These are phyloP conservation scores for Didymella arachidicola DNA, from an alignment of 2,329 filamentous ascomycete species.

Conservation along the genomic window DNA sequence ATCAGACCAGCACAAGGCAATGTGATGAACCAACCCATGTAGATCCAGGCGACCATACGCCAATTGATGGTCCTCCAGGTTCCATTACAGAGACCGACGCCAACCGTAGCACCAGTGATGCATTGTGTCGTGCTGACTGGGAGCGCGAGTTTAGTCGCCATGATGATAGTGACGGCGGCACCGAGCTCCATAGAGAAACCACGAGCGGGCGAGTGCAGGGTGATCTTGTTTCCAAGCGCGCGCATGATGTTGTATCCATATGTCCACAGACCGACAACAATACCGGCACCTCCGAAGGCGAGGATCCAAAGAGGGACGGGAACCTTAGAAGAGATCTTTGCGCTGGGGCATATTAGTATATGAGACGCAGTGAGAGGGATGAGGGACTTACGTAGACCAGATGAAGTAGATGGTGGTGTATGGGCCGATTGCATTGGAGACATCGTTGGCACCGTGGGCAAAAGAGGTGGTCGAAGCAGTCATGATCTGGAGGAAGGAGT, in stretches of 20 bases:
- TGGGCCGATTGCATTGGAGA: neutral
- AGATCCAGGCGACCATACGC: constrained; percentile 53
- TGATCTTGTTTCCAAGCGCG: constrained; percentile 68
- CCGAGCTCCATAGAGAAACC: constrained; percentile 55
- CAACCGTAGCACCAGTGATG: neutral
- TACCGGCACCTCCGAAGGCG: constrained; percentile 57
- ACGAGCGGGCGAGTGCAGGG: constrained; percentile 67
- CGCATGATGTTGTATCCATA: constrained; percentile 73
- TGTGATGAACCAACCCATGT: constrained; percentile 56
- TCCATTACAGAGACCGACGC: neutral
- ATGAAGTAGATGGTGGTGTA: neutral
- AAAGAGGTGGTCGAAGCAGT: neutral
- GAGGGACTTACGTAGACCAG: neutral
- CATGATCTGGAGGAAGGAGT: neutral
- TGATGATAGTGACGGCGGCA: constrained; percentile 67
- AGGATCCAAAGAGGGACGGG: constrained; percentile 68
- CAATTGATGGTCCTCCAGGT: constrained; percentile 54
- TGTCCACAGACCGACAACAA: constrained; percentile 67
- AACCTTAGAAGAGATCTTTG: neutral
- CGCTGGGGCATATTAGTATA: neutral
- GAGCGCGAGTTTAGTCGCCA: constrained; percentile 65
- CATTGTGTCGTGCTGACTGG: neutral
- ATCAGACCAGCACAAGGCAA: constrained; percentile 57
- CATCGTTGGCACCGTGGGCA: neutral
- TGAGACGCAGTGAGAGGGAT: neutral